Evolutionary conservation across 2,329 filamentous ascomycete genomes (phyloP).

Genomic region (Fusarium pseudonygamai): DNA sequence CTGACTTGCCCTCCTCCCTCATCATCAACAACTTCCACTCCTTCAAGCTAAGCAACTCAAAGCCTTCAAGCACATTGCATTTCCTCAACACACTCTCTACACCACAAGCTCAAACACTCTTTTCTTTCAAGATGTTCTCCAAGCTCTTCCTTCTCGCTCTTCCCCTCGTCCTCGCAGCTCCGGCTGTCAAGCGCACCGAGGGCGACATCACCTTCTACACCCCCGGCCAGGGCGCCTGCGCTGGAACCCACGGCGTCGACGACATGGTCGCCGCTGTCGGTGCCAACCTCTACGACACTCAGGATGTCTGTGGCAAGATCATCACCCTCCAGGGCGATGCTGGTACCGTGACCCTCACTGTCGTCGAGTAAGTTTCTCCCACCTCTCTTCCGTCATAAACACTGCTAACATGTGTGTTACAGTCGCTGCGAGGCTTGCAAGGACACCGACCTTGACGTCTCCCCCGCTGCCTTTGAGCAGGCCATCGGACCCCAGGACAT

Average conservation of each 20-base stretch:
- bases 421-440: constrained; percentile 64
- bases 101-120: background rate
- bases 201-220: constrained; percentile 63
- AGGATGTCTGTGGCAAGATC: constrained; percentile 67
- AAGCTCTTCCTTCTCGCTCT: constrained; percentile 35
- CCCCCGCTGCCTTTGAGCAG: constrained; percentile 56
- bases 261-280: constrained; percentile 75
- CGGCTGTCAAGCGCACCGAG: constrained; percentile 5
- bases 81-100: background rate
- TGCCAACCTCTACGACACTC: constrained; percentile 72
- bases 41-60: background rate
- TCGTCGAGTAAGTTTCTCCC: constrained; percentile 63
- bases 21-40: constrained; percentile 10
- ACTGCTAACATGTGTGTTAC: background rate
- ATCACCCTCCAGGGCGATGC: constrained; percentile 67
- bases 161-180: constrained; percentile 28
- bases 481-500: constrained; percentile 48
- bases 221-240: constrained; percentile 75
- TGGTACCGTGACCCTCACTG: constrained; percentile 64
- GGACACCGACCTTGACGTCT: constrained; percentile 59
- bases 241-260: constrained; percentile 59
- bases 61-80: constrained; percentile 8
- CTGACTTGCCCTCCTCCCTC: background rate
- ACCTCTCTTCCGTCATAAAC: background rate
- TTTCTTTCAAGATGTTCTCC: constrained; percentile 35